A percentile compares a stretch with the other conserved stretches of the same genome.
phyloP scores from a whole-genome alignment of 2,329 filamentous ascomycete species.

The Cryphonectria carpinicola region DNA sequence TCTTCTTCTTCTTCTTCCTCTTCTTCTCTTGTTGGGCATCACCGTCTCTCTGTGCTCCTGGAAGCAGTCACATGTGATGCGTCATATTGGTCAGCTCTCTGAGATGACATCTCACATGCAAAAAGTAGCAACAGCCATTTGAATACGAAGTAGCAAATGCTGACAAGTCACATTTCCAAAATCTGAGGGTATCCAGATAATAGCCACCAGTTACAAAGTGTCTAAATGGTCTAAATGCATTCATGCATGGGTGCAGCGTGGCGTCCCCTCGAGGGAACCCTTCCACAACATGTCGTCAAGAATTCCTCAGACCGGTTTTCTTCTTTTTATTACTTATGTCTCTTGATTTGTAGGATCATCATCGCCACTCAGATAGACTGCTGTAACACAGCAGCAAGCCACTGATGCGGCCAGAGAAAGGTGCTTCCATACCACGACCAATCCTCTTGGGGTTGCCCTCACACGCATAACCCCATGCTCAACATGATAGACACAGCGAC shows the following conservation, averaged over 20 bases:
- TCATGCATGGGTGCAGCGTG: background rate
- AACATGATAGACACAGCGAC: background rate
- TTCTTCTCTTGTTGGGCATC: background rate
- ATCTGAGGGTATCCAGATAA: background rate
- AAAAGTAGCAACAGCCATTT: background rate
- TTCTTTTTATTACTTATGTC: no score
- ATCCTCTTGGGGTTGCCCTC: conserved; percentile 8
- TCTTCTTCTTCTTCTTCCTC: background rate
- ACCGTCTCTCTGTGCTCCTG: conserved; percentile 8
- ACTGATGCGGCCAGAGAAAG: conserved; percentile 16
- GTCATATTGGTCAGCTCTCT: conserved; percentile 7
- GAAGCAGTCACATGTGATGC: conserved; percentile 11
- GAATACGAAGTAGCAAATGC: conserved; percentile 11
- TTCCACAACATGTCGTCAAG: conserved; percentile 4
- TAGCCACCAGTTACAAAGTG: background rate
- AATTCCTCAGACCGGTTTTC: background rate
- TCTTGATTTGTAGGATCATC: background rate
- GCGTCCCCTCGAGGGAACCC: background rate
- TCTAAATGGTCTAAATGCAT: background rate
- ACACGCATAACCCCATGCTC: background rate
- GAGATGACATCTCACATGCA: conserved; percentile 17
- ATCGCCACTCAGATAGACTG: background rate
- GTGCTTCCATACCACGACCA: conserved; percentile 16
- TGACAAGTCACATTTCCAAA: background rate
- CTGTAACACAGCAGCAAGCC: conserved; percentile 20